Evolutionary conservation across 768 basidiomycete genomes (phyloP), one percentile per base, ranked within the genome.

Genomic region (Coprinopsis strossmayeri): DNA sequence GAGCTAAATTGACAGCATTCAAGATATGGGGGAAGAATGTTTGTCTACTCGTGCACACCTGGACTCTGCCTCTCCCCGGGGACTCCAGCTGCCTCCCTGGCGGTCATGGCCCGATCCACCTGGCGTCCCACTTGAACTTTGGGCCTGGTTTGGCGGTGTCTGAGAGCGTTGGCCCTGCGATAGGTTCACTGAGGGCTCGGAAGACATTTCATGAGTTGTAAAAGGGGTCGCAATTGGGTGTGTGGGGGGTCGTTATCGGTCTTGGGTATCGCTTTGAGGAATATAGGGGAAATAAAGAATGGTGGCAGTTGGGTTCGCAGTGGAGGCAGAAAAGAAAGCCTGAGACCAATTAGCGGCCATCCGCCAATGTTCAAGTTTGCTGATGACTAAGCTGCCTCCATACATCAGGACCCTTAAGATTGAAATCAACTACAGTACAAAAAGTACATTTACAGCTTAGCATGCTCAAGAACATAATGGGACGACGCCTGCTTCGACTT

Each of bases 401-500:
- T n/a, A n/a, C n/a, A n/a, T n/a, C n/a, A n/a, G n/a, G n/a, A n/a
- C n/a, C n/a, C n/a, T n/a, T n/a, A n/a, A n/a, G n/a, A n/a, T n/a
- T n/a, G n/a, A n/a, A n/a, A n/a, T n/a, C n/a, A n/a, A n/a, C n/a
- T n/a, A n/a, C n/a, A n/a, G n/a, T n/a, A n/a, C n/a, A n/a, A n/a
- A n/a, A n/a, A n/a, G n/a, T n/a, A n/a, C n/a, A n/a, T 15, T 45
- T 52, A 77, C 20, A 77, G 67, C 52, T 72, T 77, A 24, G 77
- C 77, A 52, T 71, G 65, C 28, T 68, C 63, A 35, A 79, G 58
- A 40, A 79, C 63, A 57, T 69, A 77, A 13, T 62, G 53, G 10
- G 50, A 51, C 13, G 84, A 87, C 27, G 70, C 69, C 34, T 77
- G 70, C 67, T 71, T 80, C 27, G 87, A 81, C 67, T 84, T 89